Conservation (phyloP, 306 rosid genomes). For the Inga laurina region DNA sequence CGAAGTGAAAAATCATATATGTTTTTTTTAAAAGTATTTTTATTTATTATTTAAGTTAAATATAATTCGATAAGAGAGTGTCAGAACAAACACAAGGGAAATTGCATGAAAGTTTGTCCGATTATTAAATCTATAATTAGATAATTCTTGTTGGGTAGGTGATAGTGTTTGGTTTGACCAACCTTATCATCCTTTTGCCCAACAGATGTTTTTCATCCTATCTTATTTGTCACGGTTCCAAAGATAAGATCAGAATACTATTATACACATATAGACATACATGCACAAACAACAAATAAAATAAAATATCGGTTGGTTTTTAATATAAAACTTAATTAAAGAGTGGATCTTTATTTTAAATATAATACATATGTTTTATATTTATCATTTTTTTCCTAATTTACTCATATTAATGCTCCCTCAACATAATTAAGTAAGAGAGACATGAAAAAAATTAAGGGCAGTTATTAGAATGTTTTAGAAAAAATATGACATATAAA, state of each 20-base stretch:
- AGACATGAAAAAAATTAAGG: no score
- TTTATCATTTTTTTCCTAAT: no score
- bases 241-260: not conserved
- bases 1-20: not conserved
- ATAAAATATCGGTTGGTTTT: not conserved
- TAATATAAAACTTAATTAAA: no score
- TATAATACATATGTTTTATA: no score
- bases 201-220: not conserved
- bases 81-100: not conserved
- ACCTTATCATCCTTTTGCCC: not conserved
- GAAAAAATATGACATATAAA: no score
- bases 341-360: no score
- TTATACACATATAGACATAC: not conserved
- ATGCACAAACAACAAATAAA: not conserved
- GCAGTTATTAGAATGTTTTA: no score
- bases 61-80: not conserved
- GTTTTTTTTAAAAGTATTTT: not conserved
- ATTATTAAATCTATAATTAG: not conserved
- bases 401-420: no score
- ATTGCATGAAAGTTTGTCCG: not conserved
- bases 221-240: not conserved
- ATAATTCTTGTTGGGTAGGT: not conserved
- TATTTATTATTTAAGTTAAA: not conserved
- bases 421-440: no score
- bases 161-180: conserved; percentile 1